Evolutionary conservation across 768 basidiomycete genomes (phyloP).

Genomic region (Mycena galopus): DNA sequence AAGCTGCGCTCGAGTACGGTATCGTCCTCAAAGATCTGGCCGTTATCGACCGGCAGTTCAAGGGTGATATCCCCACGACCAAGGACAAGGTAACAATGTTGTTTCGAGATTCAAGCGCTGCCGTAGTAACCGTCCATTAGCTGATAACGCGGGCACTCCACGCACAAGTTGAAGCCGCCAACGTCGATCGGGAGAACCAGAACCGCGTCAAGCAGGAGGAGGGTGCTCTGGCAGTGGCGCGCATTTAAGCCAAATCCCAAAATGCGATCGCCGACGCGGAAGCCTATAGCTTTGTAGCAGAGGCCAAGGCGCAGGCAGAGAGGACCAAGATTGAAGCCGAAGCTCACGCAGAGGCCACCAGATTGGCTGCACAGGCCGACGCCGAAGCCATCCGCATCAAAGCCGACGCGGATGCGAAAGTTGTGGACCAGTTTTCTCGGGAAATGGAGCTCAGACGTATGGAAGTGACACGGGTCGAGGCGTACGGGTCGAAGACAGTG

Average conservation of each 20-base stretch:
- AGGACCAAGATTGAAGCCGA: conserved; percentile 81
- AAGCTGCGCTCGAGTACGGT: conserved; percentile 86
- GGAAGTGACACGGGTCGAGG: conserved; percentile 72
- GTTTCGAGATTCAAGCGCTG: neutral
- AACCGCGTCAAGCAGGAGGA: conserved; percentile 91
- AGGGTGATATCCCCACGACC: conserved; percentile 48
- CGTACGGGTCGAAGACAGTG: conserved; percentile 77
- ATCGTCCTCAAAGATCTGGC: conserved; percentile 88
- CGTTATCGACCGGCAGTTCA: conserved; percentile 79
- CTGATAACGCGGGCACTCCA: conserved; percentile 77
- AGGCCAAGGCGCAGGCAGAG: conserved; percentile 79
- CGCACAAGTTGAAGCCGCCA: conserved; percentile 90
- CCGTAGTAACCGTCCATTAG: conserved; percentile 25
- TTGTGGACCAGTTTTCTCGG: conserved; percentile 75
- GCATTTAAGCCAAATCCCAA: conserved; percentile 73
- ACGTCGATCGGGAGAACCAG: conserved; percentile 65
- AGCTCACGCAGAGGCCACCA: conserved; percentile 83
- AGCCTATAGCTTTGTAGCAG: conserved; percentile 80
- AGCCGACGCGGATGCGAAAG: conserved; percentile 71
- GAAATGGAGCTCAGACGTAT: conserved; percentile 82
- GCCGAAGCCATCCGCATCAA: conserved; percentile 76
- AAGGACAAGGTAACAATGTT: conserved; percentile 83
- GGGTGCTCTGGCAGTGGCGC: conserved; percentile 81
- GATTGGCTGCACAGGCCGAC: conserved; percentile 81
- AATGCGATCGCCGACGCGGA: conserved; percentile 81